These are phyloP conservation scores for Hemisphaericaspora subhashii DNA, from an alignment of 1,139 yeast species.

Conservation along the genomic window DNA sequence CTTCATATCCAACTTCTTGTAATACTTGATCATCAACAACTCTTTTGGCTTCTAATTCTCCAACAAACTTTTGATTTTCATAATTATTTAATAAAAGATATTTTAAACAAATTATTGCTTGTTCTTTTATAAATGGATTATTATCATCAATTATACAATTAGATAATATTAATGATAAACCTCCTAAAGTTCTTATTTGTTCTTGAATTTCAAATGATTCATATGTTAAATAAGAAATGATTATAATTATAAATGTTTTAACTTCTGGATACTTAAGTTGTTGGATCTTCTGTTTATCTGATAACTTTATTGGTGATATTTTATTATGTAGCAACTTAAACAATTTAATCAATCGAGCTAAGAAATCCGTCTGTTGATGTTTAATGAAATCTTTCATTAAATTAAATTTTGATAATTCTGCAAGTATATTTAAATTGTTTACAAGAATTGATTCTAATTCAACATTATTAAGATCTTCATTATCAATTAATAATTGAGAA, in stretches of 20 bases:
- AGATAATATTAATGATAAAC: slow-evolving; percentile 69
- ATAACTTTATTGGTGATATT: slow-evolving; percentile 33
- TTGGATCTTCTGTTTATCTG: slow-evolving; percentile 30
- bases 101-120: slow-evolving; percentile 76
- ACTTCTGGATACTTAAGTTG: slow-evolving; percentile 56
- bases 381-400: slow-evolving; percentile 52
- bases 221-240: slow-evolving; percentile 55
- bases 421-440: slow-evolving; percentile 48
- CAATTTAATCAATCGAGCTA: slow-evolving; percentile 45
- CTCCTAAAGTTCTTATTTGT: slow-evolving; percentile 61
- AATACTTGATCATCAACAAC: slow-evolving; percentile 34
- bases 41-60: slow-evolving; percentile 42
- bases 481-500: slow-evolving; percentile 15
- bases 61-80: slow-evolving; percentile 74
- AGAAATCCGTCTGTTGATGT: slow-evolving; percentile 39
- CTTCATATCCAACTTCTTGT: slow-evolving; percentile 42
- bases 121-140: slow-evolving; percentile 86
- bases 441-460: slow-evolving; percentile 20
- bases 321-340: slow-evolving; percentile 52
- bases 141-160: slow-evolving; percentile 84
- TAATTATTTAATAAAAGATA: slow-evolving; percentile 62
- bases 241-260: slow-evolving; percentile 61
- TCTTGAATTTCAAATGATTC: slow-evolving; percentile 64
- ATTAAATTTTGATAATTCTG: slow-evolving; percentile 52
- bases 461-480: slow-evolving; percentile 13